Conservation (phyloP, 2,329 filamentous ascomycete genomes). For the Teratosphaeriaceae sp. region DNA sequence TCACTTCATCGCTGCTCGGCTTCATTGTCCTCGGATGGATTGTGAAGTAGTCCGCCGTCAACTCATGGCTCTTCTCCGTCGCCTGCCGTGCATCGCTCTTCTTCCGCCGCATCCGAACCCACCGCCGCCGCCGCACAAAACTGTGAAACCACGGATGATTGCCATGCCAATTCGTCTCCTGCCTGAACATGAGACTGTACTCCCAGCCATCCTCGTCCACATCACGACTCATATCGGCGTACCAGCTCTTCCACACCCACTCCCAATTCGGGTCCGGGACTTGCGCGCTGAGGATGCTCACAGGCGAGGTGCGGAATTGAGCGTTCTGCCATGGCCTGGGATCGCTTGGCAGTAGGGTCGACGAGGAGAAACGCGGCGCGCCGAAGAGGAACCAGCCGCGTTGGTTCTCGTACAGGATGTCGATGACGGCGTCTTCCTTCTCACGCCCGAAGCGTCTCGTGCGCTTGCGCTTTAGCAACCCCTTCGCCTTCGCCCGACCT, state of each 20-base stretch:
- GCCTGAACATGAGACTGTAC: conserved; percentile 78
- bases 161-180: conserved; percentile 65
- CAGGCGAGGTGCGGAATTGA: conserved; percentile 49
- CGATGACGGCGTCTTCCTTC: conserved; percentile 53
- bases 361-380: conserved; percentile 78
- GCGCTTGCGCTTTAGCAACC: conserved; percentile 24
- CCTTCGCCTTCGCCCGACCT: conserved; percentile 25
- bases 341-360: conserved; percentile 79
- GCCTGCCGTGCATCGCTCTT: conserved; percentile 40
- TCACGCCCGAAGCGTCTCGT: conserved; percentile 22
- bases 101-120: conserved; percentile 75
- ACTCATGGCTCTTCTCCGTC: conserved; percentile 53
- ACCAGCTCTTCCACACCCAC: conserved; percentile 72
- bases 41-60: conserved; percentile 74
- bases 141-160: conserved; percentile 88
- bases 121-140: conserved; percentile 83
- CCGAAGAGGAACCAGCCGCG: conserved; percentile 86
- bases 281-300: conserved; percentile 78
- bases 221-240: conserved; percentile 70
- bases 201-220: conserved; percentile 92
- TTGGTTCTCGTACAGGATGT: conserved; percentile 94
- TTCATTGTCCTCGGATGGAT: conserved; percentile 44
- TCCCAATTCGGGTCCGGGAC: conserved; percentile 93
- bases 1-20: conserved; percentile 5
- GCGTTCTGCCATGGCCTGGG: conserved; percentile 75